phyloP scores from a whole-genome alignment of 768 basidiomycete species.

The Tulasnella sp. region DNA sequence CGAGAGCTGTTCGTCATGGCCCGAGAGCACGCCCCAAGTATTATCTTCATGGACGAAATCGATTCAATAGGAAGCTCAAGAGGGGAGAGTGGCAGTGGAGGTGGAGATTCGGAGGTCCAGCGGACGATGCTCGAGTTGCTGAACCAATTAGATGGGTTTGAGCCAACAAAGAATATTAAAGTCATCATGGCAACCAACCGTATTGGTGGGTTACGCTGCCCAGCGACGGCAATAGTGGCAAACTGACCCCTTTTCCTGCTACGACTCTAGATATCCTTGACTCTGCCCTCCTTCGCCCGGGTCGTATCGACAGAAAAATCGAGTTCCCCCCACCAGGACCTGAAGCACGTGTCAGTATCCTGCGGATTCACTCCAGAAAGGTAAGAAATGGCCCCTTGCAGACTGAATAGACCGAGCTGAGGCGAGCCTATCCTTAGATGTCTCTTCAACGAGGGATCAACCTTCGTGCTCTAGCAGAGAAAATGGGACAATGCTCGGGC shows the following conservation, averaged over 20 bases:
- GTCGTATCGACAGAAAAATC: constrained; percentile 95
- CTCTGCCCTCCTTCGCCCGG: constrained; percentile 85
- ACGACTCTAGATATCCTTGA: constrained; percentile 78
- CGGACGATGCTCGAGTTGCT: constrained; percentile 85
- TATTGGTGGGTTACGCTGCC: constrained; percentile 52
- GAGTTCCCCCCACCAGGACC: constrained; percentile 98
- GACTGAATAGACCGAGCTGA: background rate
- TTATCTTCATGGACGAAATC: constrained; percentile 99
- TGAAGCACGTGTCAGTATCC: constrained; percentile 93
- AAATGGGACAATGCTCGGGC: constrained; percentile 99
- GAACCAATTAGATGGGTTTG: constrained; percentile 87
- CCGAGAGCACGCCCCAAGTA: constrained; percentile 91
- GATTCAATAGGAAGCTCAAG: constrained; percentile 94
- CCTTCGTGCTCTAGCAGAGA: constrained; percentile 90
- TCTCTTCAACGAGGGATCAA: constrained; percentile 97
- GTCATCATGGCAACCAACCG: constrained; percentile 97
- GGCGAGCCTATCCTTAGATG: constrained; percentile 55
- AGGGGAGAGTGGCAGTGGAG: constrained; percentile 67
- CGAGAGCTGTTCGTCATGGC: too few relatives aligned
- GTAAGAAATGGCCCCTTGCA: constrained; percentile 38
- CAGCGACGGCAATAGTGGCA: background rate
- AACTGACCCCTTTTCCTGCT: background rate
- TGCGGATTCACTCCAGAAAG: constrained; percentile 95
- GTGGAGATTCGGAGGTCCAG: constrained; percentile 85
- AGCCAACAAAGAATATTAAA: constrained; percentile 78